Evolutionary conservation across 805 yeast species (phyloP).

Genomic region (Candida takata): DNA sequence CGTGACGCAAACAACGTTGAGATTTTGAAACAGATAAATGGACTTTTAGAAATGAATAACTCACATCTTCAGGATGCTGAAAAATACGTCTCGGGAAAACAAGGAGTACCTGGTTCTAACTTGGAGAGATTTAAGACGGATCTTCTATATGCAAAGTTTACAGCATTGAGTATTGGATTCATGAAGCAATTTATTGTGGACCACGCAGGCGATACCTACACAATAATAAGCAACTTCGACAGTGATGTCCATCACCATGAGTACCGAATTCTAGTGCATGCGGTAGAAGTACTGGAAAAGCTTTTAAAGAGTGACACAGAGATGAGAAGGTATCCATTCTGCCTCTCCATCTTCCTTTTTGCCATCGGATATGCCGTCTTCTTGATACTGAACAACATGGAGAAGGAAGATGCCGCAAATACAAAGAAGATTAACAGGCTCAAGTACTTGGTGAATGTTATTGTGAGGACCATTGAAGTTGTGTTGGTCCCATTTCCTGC

Average conservation of each 20-base stretch:
- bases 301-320: slow-evolving; percentile 14
- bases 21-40: slow-evolving; percentile 1
- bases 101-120: slow-evolving; percentile 9
- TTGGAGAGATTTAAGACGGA: slow-evolving; percentile 11
- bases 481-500: slow-evolving; percentile 24
- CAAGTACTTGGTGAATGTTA: slow-evolving; percentile 18
- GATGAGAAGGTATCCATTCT: slow-evolving; percentile 17
- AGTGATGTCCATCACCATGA: slow-evolving; percentile 13
- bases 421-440: slow-evolving; percentile 18
- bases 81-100: slow-evolving; percentile 4
- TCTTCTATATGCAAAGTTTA: slow-evolving; percentile 19
- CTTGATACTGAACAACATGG: slow-evolving; percentile 16
- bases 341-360: slow-evolving; percentile 18
- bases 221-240: slow-evolving; percentile 10
- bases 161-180: slow-evolving; percentile 13
- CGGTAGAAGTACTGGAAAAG: slow-evolving; percentile 16
- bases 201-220: slow-evolving; percentile 4
- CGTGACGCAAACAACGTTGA: slow-evolving; percentile 3
- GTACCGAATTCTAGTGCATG: slow-evolving; percentile 9
- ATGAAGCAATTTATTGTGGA: slow-evolving; percentile 13
- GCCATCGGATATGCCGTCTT: slow-evolving; percentile 17
- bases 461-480: slow-evolving; percentile 20
- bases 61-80: slow-evolving; percentile 4
- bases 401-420: slow-evolving; percentile 8
- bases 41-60: slow-evolving; percentile 4